These are phyloP conservation scores for Fistulinella cinereoalba DNA, from an alignment of 1,284 basidiomycete genomes.

Conservation along the genomic window DNA sequence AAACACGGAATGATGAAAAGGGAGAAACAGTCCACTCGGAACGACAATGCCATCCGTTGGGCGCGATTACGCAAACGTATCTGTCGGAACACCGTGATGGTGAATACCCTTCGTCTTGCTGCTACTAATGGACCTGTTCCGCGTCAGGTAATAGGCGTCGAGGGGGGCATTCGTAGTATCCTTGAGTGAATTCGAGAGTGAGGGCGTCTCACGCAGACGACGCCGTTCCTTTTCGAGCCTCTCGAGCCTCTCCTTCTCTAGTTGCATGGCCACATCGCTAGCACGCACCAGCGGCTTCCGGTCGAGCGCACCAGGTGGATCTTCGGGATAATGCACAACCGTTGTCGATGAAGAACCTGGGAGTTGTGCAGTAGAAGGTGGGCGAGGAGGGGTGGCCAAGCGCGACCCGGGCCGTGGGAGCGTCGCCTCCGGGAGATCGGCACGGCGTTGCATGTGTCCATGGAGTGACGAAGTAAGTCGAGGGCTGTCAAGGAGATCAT, in stretches of 20 bases:
- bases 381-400: constrained; percentile 18
- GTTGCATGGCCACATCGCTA: constrained; percentile 35
- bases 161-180: constrained; percentile 28
- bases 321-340: constrained; percentile 18
- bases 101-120: constrained; percentile 17
- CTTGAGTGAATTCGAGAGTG: constrained; percentile 26
- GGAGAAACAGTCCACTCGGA: neutral
- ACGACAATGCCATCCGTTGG: neutral
- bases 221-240: constrained; percentile 30
- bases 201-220: constrained; percentile 16
- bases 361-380: constrained; percentile 17
- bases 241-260: constrained; percentile 31
- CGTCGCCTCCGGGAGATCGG: constrained; percentile 19
- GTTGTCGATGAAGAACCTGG: constrained; percentile 12
- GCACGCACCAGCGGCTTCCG: constrained; percentile 32
- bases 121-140: constrained; percentile 13
- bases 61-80: constrained; percentile 18
- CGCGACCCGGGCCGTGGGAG: constrained; percentile 24
- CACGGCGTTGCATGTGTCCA: constrained; percentile 20
- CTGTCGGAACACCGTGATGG: constrained; percentile 13
- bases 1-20: neutral
- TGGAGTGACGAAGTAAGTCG: constrained; percentile 24
- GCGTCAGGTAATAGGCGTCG: constrained; percentile 18
- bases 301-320: constrained; percentile 11
- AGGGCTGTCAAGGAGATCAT: constrained; percentile 32